Base-by-base conservation (phyloP, 305 asterid species). In the Andrographis paniculata region DNA sequence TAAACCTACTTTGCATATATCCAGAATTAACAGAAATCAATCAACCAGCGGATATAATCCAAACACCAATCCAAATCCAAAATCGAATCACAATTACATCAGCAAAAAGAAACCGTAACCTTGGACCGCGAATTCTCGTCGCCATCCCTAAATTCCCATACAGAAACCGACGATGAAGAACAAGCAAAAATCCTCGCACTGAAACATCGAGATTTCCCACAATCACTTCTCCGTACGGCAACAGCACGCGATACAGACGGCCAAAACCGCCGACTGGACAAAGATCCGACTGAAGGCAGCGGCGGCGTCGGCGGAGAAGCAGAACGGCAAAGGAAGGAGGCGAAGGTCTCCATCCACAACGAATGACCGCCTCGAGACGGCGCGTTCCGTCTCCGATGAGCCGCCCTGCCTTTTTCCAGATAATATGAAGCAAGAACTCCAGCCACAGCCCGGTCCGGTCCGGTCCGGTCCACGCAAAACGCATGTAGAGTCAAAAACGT, bases 261-360 rank as follows among this genome's bases (percentile, higher is more conserved):
- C 43, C 19, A 27, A 50, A 50, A 6, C 22, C 45, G 69, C 48
- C 58, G 53, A 37, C 58, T 66, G 20, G 40, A 18, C 1, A 45
- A 13, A 54, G 64, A 12, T 17, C 17, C 11, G 14, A 35, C 6
- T 0, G 59, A 40, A 23, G 20, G 36, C 33, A 56, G 22, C 37
- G 61, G 65, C 20, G 61, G 66, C 48, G 67, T 68, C 64, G 49
- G 70, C 56, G 66, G 48, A n/a, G n/a, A n/a, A n/a, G n/a, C n/a
- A 69, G 80, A 60, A 58, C 55, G 15, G 41, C 66, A 62, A 66
- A 74, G 67, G 57, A 55, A 67, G 58, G 77, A 75, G 82, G 83
- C 66, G 74, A 75, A 71, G 78, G 85, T 42, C 61, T 89, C 96
- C 82, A 76, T 78, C 17, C 53, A 70, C 84, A 63, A 74, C 81